Base-by-base conservation (phyloP, 2,329 filamentous ascomycete genomes). In the Arthrobotrys conoides region DNA sequence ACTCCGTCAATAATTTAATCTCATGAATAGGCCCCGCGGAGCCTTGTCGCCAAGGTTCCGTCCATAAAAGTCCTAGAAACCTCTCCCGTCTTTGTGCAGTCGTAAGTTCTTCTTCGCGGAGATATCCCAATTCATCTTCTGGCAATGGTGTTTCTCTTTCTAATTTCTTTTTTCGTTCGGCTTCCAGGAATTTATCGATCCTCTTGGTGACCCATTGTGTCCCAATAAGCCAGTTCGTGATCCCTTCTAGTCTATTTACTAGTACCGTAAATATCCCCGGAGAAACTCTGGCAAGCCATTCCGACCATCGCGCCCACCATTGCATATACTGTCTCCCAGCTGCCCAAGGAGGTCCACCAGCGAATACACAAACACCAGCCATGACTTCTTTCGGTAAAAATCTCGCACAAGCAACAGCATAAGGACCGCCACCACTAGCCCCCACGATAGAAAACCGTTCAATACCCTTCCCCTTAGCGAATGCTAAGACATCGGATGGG, bases 291-390 rank as follows among this genome's bases (percentile, higher is more conserved):
- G 81, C 82, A 59, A 82, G 69, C 1, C 77, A 53, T 27, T 76
- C 72, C 0, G 80, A 63, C 0, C 82, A 5, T 0, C 83, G 80
- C 5, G 83, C 80, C 3, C 76, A 38, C 33, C 71, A 46, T 20
- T 83, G 82, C 65, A 86, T 83, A 51, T 84, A 68, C 3, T 83
- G 76, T 4, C 75, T 65, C 3, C 85, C 83, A 6, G 83, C 83
- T 9, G 80, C 81, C 84, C 84, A 86, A 1, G 83, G 84, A 9
- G 83, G 82, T 0, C 81, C 83, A 10, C 83, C 83, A 6, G 84
- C 84, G 49, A 86, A 81, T 10, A 87, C 80, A 0, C 84, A 84
- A 8, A 85, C 84, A 0, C 81, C 83, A 0, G 83, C 82, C 18
- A 87, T 71, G 61, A 81, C 83, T 18, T 51, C 49, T 12, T 46